Percentiles rank a stretch among this genome's conserved stretches.
Evolutionary conservation across 2,329 filamentous ascomycete species (phyloP).

Genomic region (Ophiostoma sp.): DNA sequence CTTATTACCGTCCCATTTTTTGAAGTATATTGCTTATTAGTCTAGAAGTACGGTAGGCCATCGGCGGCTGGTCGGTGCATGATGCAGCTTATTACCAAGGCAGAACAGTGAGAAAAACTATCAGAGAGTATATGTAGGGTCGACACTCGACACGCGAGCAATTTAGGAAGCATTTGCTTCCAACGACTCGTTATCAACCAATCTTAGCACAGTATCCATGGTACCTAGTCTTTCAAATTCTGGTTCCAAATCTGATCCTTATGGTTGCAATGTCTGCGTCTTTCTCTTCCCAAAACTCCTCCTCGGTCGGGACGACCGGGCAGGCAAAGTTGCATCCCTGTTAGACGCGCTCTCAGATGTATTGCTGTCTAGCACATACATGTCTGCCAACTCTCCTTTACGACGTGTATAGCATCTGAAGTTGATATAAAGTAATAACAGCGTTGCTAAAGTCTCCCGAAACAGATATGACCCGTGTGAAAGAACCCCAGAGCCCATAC

Average conservation of each 20-base stretch:
- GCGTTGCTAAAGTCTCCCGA: background rate
- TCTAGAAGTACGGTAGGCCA: background rate
- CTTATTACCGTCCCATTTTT: background rate
- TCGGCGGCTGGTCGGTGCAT: background rate
- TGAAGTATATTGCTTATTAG: no score
- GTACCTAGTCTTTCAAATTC: background rate
- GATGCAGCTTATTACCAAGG: background rate
- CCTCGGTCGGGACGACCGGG: background rate
- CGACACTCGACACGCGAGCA: conserved; percentile 14
- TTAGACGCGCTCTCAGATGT: background rate
- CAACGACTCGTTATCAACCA: conserved; percentile 20
- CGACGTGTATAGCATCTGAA: background rate
- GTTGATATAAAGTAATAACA: background rate
- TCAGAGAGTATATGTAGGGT: background rate
- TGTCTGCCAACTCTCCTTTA: no score
- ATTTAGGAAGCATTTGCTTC: conserved; percentile 15
- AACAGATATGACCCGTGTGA: background rate
- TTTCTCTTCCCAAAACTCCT: background rate
- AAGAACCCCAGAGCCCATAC: background rate
- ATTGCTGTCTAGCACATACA: no score
- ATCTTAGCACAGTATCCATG: conserved; percentile 17
- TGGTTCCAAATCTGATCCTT: background rate
- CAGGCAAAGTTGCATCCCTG: background rate
- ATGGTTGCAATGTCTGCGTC: background rate
- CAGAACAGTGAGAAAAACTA: background rate